These are phyloP conservation scores for Candida labiduridarum DNA, from an alignment of 1,139 yeast genomes.

Conservation along the genomic window DNA sequence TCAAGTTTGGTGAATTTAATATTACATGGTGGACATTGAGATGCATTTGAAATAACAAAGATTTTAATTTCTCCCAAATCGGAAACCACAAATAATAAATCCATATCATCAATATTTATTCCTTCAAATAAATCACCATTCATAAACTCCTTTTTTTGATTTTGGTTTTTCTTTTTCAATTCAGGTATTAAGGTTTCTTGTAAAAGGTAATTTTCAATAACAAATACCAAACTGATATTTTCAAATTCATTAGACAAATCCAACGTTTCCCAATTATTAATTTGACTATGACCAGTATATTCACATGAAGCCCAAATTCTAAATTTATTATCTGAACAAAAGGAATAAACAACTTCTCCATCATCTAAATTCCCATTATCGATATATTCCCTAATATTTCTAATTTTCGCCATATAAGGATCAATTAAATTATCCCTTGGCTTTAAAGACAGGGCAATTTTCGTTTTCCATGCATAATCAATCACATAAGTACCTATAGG, in stretches of 20 bases:
- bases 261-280: constrained; percentile 62
- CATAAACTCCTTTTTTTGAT: too few species aligned
- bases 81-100: constrained; percentile 58
- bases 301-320: constrained; percentile 79
- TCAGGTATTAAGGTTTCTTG: constrained; percentile 22
- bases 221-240: constrained; percentile 39
- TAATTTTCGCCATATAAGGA: constrained; percentile 40
- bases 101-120: constrained; percentile 31
- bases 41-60: constrained; percentile 54
- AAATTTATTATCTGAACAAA: constrained; percentile 55
- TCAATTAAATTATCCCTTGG: constrained; percentile 20
- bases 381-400: constrained; percentile 39
- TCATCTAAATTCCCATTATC: constrained; percentile 30
- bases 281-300: constrained; percentile 55
- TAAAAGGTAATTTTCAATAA: constrained; percentile 59
- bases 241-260: constrained; percentile 38
- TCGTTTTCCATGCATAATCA: constrained; percentile 54
- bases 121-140: constrained; percentile 8
- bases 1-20: constrained; percentile 26
- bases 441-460: constrained; percentile 13
- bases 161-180: constrained; percentile 4
- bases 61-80: constrained; percentile 46
- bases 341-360: constrained; percentile 58
- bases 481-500: constrained; percentile 52
- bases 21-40: constrained; percentile 48